Evolutionary conservation across 2,329 filamentous ascomycete species (phyloP).

Genomic region (Zymoseptoria crescenta): DNA sequence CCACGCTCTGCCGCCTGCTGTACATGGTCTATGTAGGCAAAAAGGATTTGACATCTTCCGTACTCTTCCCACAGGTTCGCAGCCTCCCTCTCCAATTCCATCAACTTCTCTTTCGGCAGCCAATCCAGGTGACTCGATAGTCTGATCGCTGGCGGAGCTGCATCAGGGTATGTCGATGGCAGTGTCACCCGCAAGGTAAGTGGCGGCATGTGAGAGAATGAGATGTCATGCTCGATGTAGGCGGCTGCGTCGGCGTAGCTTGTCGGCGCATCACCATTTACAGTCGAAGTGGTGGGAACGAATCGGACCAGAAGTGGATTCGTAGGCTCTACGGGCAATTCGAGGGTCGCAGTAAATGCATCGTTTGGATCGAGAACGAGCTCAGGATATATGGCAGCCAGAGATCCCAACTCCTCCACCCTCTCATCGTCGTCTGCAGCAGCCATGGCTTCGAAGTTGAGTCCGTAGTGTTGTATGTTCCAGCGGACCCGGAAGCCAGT

Average conservation of each 20-base stretch:
- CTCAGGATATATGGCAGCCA: slow-evolving; percentile 57
- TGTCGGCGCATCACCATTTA: neutral
- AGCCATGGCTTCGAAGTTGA: slow-evolving; percentile 4
- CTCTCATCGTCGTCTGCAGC: slow-evolving; percentile 45
- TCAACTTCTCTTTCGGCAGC: slow-evolving; percentile 42
- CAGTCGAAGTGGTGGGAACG: slow-evolving; percentile 8
- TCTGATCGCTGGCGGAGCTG: slow-evolving; percentile 43
- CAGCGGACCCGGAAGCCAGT: slow-evolving; percentile 16
- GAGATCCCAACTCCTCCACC: slow-evolving; percentile 50
- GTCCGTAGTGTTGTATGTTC: slow-evolving; percentile 12
- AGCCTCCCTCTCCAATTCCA: slow-evolving; percentile 41
- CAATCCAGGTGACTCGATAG: slow-evolving; percentile 46
- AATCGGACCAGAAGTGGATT: slow-evolving; percentile 40
- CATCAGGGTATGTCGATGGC: slow-evolving; percentile 49
- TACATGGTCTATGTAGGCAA: slow-evolving; percentile 52
- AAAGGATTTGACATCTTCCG: slow-evolving; percentile 49
- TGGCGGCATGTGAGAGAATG: slow-evolving; percentile 50
- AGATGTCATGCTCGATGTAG: slow-evolving; percentile 33
- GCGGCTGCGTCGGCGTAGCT: slow-evolving; percentile 8
- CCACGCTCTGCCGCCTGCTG: slow-evolving; percentile 50
- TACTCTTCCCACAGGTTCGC: slow-evolving; percentile 52
- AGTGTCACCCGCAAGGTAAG: slow-evolving; percentile 47
- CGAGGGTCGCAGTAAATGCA: slow-evolving; percentile 45
- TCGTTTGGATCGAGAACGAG: slow-evolving; percentile 41
- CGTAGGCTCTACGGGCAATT: slow-evolving; percentile 49